These are phyloP conservation scores for Catenaria anguillulae DNA, from an alignment of 371 early-diverging fungal species.

Conservation along the genomic window DNA sequence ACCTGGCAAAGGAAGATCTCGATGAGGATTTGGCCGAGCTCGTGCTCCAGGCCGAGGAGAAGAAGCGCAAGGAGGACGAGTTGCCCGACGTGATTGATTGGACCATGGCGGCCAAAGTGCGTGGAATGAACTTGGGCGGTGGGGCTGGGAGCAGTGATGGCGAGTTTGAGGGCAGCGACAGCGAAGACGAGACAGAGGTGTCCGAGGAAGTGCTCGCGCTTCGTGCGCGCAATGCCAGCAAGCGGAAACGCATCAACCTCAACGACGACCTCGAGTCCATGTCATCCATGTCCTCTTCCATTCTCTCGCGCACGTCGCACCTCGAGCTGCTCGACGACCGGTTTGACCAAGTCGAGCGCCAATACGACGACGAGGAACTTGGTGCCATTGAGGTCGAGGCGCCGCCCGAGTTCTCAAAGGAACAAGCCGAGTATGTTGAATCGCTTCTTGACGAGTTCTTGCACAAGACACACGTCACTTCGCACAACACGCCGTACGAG, in stretches of 20 bases:
- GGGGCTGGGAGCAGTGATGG: conserved; percentile 30
- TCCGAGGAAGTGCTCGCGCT: background rate
- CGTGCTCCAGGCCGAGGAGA: background rate
- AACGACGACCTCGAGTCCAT: conserved; percentile 24
- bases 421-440: conserved; percentile 14
- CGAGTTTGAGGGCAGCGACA: conserved; percentile 16
- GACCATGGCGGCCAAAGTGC: conserved; percentile 9
- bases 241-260: conserved; percentile 2
- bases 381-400: conserved; percentile 37
- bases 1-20: conserved; percentile 33
- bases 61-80: background rate
- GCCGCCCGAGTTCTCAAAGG: conserved; percentile 30
- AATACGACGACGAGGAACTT: conserved; percentile 47
- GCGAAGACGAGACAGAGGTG: conserved; percentile 22
- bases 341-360: conserved; percentile 67
- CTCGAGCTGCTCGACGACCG: conserved; percentile 78
- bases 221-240: conserved; percentile 12
- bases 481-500: conserved; percentile 14
- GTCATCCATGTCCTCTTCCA: conserved; percentile 78
- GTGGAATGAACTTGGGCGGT: conserved; percentile 15
- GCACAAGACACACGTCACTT: conserved; percentile 30
- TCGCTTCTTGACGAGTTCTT: conserved; percentile 65
- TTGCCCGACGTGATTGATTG: conserved; percentile 1
- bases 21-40: conserved; percentile 13
- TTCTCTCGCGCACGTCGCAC: conserved; percentile 78